Evolutionary conservation across 805 yeast genomes (phyloP), one percentile per base, ranked within the genome.

Genomic region (Yamadazyma kitorensis): DNA sequence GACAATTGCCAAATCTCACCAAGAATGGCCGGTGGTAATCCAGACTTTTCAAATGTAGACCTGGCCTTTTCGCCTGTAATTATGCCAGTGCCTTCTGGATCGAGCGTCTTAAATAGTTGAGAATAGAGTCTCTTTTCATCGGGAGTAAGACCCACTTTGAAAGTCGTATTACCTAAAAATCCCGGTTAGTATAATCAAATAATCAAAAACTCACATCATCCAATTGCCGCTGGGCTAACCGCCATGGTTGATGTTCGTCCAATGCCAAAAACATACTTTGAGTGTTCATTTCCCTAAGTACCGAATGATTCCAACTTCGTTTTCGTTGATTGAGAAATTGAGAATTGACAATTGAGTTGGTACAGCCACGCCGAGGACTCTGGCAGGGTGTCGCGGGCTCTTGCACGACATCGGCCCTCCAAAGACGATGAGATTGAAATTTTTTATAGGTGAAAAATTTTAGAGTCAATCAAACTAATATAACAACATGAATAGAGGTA

Each of bases 1-100:
- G 96, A 88, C 22, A 84, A 56, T 57, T 85, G 89, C 98, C 98
- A 93, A 43, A 93, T 81, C 59, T 88, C 93, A 7, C 96, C 95
- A 22, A 93, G 68, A 19, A 75, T 64, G 12, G 80, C 68, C 3
- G 94, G 82, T 5, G 93, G 80, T 30, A 93, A 70, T 1, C 95
- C 94, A 3, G 94, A 80, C 39, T 83, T 84, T 49, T 88, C 95
- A 44, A 93, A 79, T 5, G 94, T 69, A 9, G 86, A 72, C 45
- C 93, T 77, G 9, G 95, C 86, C 24, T 81, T 78, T 24, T 83
- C 89, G 22, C 98, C 98, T 3, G 96, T 84, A 38, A 91, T 83
- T 19, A 82, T 71, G 4, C 96, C 96, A 28, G 82, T 62, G 28
- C 73, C 71, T 48, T 85, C 93, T 3, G 82, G 74, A 57, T 93